Base-by-base conservation (phyloP, 2,329 filamentous ascomycete genomes). In the Cercospora sp. region DNA sequence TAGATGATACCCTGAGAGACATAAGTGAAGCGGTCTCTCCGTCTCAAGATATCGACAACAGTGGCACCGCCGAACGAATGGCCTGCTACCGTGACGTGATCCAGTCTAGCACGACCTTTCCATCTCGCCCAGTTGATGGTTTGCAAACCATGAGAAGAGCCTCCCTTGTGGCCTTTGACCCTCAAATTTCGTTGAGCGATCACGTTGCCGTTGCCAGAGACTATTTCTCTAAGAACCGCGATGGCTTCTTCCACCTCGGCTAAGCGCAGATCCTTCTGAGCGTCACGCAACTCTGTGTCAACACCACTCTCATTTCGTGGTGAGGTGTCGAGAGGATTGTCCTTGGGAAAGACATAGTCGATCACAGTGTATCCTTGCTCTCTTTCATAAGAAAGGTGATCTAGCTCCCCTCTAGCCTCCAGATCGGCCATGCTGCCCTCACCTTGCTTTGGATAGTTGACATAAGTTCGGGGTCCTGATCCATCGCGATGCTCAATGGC, bases 51-150 rank as follows among this genome's bases (percentile, higher is more conserved):
- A 73, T 90, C 87, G 1, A 89, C 83, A 0, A 86, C 83, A 0
- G 88, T 90, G 8, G 88, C 88, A 2, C 87, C 88, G 18, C 89
- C 89, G 71, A 91, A 91, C 1, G 87, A 89, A 74, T 91, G 89
- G 0, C 89, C 88, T 72, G 89, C 85, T 67, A 86, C 82, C 1
- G 88, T 90, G 18, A 89, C 85, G 60, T 86, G 82, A 30, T 84
- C 78, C 4, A 87, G 78, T 64, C 86, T 83, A 68, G 91, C 85
- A 2, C 86, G 79, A 2, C 80, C 80, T 67, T 82, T 82, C 89
- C 88, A 91, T 9, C 80, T 77, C 0, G 76, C 69, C 88, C 88
- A 91, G 59, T 85, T 78, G 1, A 86, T 77, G 0, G 86, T 87
- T 3, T 84, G 79, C 0, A 90, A 79, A 0, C 88, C 89, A 55